Conservation (phyloP, 1,284 basidiomycete genomes). For the Malassezia dermatis region DNA sequence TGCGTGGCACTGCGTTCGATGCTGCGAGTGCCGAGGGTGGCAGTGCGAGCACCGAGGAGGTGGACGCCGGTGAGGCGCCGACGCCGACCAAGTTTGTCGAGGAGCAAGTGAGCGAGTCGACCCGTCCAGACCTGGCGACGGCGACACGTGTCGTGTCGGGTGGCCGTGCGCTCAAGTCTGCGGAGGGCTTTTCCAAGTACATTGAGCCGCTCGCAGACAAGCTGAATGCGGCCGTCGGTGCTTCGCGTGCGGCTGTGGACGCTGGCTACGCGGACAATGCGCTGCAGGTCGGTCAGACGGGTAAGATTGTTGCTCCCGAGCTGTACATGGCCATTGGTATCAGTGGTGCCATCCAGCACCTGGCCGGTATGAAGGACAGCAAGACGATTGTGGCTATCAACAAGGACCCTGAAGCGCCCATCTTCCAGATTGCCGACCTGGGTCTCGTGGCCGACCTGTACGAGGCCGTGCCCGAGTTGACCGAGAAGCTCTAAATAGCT, state of each 20-base stretch:
- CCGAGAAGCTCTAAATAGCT: slow-evolving; percentile 13
- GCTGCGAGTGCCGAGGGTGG: slow-evolving; percentile 54
- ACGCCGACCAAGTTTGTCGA: slow-evolving; percentile 60
- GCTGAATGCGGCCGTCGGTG: slow-evolving; percentile 89
- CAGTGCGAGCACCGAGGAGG: slow-evolving; percentile 56
- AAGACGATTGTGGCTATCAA: slow-evolving; percentile 98
- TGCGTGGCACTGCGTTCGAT: slow-evolving; percentile 85
- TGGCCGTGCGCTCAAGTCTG: slow-evolving; percentile 86
- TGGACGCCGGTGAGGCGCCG: slow-evolving; percentile 59
- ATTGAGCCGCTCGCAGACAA: slow-evolving; percentile 87
- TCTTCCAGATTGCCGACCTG: slow-evolving; percentile 95
- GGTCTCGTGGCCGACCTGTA: slow-evolving; percentile 65
- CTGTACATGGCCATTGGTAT: slow-evolving; percentile 94
- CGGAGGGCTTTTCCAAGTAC: slow-evolving; percentile 77
- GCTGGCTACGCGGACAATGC: slow-evolving; percentile 98
- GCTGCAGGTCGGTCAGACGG: slow-evolving; percentile 95
- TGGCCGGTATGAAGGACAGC: slow-evolving; percentile 98
- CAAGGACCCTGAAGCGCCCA: slow-evolving; percentile 97
- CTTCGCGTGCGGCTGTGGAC: slow-evolving; percentile 93
- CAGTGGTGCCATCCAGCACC: slow-evolving; percentile 94
- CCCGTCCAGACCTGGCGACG: slow-evolving; percentile 80
- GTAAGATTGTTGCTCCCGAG: slow-evolving; percentile 70
- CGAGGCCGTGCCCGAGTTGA: slow-evolving; percentile 48
- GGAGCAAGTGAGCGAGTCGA: slow-evolving; percentile 78
- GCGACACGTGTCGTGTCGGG: slow-evolving; percentile 86